Conservation (phyloP, 192 early-diverging fungal genomes). For the Pilaira anomala region DNA sequence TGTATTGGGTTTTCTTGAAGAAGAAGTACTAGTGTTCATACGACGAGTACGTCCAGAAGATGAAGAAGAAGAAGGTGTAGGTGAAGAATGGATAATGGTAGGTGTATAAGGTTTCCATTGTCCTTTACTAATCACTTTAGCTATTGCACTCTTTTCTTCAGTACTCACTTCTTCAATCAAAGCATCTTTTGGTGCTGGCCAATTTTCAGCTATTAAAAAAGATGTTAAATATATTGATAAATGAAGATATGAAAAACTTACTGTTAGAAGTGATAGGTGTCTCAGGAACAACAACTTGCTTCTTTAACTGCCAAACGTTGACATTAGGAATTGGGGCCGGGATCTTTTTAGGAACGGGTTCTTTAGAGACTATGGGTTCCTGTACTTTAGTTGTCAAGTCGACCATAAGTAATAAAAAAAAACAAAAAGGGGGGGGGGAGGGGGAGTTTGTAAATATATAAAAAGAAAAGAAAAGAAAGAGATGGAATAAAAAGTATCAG, state of each 20-base stretch:
- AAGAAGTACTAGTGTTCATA: not conserved
- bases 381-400: no score
- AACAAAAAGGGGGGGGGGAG: not conserved
- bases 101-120: constrained; percentile 53
- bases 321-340: constrained; percentile 37
- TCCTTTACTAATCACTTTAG: constrained; percentile 41
- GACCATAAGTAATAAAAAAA: no score
- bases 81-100: constrained; percentile 53
- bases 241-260: not conserved
- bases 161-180: constrained; percentile 8
- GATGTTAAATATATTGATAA: not conserved
- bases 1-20: not conserved
- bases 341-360: constrained; percentile 8
- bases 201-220: constrained; percentile 16
- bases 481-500: not conserved
- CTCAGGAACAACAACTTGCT: constrained; percentile 11
- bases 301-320: constrained; percentile 34
- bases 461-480: not conserved
- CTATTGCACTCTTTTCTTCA: constrained; percentile 16
- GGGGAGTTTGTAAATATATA: no score
- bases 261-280: not conserved
- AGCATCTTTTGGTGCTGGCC: constrained; percentile 37
- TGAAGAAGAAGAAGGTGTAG: constrained; percentile 26
- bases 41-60: not conserved
- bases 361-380: not conserved